Evolutionary conservation across 208 protist genomes (phyloP), one percentile per base, ranked within the genome.

Genomic region (Trypanosoma platydactyli): DNA sequence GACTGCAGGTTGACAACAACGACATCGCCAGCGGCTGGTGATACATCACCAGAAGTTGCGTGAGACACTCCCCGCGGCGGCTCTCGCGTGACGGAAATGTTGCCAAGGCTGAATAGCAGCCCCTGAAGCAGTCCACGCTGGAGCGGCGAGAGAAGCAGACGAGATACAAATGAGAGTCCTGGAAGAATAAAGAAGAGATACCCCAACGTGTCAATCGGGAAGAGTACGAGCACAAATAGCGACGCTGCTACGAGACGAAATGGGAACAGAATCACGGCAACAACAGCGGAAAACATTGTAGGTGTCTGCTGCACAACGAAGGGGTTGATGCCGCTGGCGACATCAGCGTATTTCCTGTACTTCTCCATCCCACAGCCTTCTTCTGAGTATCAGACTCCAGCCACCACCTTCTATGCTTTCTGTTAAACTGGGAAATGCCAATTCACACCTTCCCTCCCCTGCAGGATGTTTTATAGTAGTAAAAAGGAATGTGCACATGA

Each of bases 301-400:
- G 88, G 84, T 29, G 76, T 53, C 45, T 75, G 67, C 20, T 77
- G 59, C 24, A 73, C 45, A 35, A 77, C 79, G 71, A 91, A 94
- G 65, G 88, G 88, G 54, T 94, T 80, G 38, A 94, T 85, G 52
- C 88, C 88, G n/a, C 81, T 91, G 3, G 83, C 64, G 65, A 83
- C 84, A 68, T 94, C 88, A 16, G 66, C 80, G 30, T 85, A 94
- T 57, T 83, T 79, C 46, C 84, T 70, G 54, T 84, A 94, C 75
- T 94, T 94, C 57, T 94, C 88, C 88, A 94, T 92, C 1, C 22
- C 22, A 29, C 12, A 18, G n/a, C n/a, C n/a, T n/a, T n/a, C n/a
- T n/a, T n/a, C n/a, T n/a, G n/a, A n/a, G n/a, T 62, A 52, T 46
- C 27, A 4, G 25, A 2, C 41, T 62, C n/a, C n/a, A n/a, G n/a